phyloP scores from a whole-genome alignment of 495 filamentous ascomycete species.

The Penicillium verhagenii region DNA sequence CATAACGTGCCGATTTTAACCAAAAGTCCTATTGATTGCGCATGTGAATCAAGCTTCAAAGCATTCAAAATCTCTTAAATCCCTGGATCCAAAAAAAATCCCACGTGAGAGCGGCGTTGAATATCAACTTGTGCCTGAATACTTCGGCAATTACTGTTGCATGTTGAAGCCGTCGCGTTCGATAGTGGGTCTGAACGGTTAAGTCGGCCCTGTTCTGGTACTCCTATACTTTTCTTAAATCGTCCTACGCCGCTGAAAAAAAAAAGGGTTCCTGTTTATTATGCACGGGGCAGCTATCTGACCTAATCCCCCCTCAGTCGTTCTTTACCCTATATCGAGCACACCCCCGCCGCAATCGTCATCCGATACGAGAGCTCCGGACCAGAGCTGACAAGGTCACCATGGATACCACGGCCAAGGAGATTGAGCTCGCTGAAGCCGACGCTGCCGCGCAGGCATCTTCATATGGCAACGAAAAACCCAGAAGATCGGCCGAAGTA shows the following conservation, averaged over 20 bases:
- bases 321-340: background rate
- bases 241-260: background rate
- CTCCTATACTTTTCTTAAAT: slow-evolving; percentile 7
- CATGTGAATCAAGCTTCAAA: background rate
- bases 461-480: slow-evolving; percentile 17
- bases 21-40: background rate
- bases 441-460: slow-evolving; percentile 10
- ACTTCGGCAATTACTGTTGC: slow-evolving; percentile 12
- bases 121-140: background rate
- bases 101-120: background rate
- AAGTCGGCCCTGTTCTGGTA: slow-evolving; percentile 11
- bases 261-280: slow-evolving; percentile 11
- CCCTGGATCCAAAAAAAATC: background rate
- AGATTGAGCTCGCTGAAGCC: slow-evolving; percentile 14
- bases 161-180: slow-evolving; percentile 13
- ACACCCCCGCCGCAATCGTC: background rate
- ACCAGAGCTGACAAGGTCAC: background rate
- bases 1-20: background rate
- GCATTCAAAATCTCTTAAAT: background rate
- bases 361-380: background rate
- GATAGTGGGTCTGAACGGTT: slow-evolving; percentile 24
- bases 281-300: background rate
- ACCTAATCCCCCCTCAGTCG: background rate
- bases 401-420: slow-evolving; percentile 14
- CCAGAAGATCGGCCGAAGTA: slow-evolving; percentile 3